Evolutionary conservation across 2,329 filamentous ascomycete genomes (phyloP), one percentile per base, ranked within the genome.

Genomic region (Immersiporthe knoxdaviesiana): DNA sequence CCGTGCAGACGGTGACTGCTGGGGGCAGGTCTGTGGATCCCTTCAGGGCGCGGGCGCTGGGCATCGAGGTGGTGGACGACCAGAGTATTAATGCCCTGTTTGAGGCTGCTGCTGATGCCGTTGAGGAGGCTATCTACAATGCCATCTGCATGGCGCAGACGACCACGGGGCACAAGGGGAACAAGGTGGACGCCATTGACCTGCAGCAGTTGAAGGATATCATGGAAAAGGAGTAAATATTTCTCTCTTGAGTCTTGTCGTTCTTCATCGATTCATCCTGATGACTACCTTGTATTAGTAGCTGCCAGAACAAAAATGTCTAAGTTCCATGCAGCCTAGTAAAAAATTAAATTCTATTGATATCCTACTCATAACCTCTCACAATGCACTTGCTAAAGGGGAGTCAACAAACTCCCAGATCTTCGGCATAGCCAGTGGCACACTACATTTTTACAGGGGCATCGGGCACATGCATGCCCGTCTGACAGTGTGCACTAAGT

Each of bases 51-150:
- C 75, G 72, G 3, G 70, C 79, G 7, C 44, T 80, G 61, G 70
- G 75, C 0, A 78, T 86, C 0, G 79, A 85, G 44, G 79, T 85
- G 60, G 77, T 88, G 2, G 85, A 89, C 72, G 87, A 90, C 73
- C 79, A 83, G 65, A 87, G 84, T 3, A 88, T 91, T 70, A 88
- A 90, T 72, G 83, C 83, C 0, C 76, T 90, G 68, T 88, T 91
- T 69, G 84, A 89, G 75, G 89, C 88, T 1, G 84, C 82, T 2
- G 86, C 87, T 0, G 89, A 91, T 74, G 85, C 85, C 0, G 87
- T 87, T 0, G 88, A 91, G 74, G 89, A 92, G 77, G 84, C 88
- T 1, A 90, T 91, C 67, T 85, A 89, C 71, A 91, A 92, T 75
- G 84, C 85, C 0, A 77, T 91, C 11, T 89, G 84, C 71, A 89